Evolutionary conservation across 257 asterid species (phyloP).

Genomic region (Prunella vulgaris): DNA sequence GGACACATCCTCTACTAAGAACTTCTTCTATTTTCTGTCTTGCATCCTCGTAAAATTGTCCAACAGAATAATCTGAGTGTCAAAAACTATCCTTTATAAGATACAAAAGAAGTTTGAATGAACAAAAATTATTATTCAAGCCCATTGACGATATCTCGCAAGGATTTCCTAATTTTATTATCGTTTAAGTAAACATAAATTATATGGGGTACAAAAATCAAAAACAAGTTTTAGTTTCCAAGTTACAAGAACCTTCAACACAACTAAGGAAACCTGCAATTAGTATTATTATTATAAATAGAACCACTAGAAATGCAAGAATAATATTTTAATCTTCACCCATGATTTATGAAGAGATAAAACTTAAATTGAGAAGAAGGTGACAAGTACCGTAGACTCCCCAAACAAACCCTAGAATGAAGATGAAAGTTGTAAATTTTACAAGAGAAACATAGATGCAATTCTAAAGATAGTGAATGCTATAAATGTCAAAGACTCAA

Average conservation of each 20-base stretch:
- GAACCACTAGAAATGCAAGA: background rate
- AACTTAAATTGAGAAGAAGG: background rate
- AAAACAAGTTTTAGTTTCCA: background rate
- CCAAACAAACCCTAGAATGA: background rate
- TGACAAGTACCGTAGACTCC: background rate
- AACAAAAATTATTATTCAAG: background rate
- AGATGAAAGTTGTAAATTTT: background rate
- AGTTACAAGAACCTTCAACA: background rate
- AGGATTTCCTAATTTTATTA: background rate
- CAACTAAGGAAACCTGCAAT: background rate
- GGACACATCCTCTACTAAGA: constrained; percentile 67
- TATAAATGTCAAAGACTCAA: background rate
- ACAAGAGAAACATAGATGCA: background rate
- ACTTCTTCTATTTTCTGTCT: constrained; percentile 68
- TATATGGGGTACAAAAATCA: background rate
- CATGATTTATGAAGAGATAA: background rate
- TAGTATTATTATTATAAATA: background rate
- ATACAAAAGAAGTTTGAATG: background rate
- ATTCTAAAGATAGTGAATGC: background rate
- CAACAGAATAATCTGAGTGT: constrained; percentile 83
- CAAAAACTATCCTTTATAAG: constrained; percentile 12
- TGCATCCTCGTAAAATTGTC: constrained; percentile 78
- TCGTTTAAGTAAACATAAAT: background rate
- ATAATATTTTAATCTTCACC: background rate
- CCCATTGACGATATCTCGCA: background rate